phyloP scores from a whole-genome alignment of 1,139 yeast genomes.

The Protomyces macrosporus region DNA sequence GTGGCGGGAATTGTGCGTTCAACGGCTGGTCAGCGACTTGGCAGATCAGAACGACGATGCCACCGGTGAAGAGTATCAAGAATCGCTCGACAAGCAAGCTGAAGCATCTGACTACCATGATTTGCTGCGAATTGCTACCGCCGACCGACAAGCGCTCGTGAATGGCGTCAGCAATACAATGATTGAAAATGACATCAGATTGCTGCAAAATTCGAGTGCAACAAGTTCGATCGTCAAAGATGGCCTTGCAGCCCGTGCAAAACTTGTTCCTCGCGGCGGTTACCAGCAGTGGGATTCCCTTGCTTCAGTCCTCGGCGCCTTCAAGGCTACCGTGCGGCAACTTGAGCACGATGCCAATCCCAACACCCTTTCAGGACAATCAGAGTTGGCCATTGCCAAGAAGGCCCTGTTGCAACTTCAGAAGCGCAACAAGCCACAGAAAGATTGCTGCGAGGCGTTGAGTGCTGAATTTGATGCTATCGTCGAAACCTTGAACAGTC shows the following conservation, averaged over 20 bases:
- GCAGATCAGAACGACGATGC: conserved; percentile 46
- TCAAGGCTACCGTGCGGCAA: conserved; percentile 1
- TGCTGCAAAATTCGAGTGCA: background rate
- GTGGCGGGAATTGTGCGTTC: conserved; percentile 49
- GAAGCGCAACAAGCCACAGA: background rate
- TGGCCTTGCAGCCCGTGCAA: background rate
- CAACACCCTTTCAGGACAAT: background rate
- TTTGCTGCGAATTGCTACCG: conserved; percentile 51
- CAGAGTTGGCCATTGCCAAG: conserved; percentile 6
- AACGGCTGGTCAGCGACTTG: conserved; percentile 47
- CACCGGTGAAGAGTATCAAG: conserved; percentile 73
- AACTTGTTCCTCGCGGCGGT: background rate
- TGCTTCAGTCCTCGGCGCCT: background rate
- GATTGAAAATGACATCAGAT: conserved; percentile 28
- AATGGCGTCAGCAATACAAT: conserved; percentile 37
- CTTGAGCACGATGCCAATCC: background rate
- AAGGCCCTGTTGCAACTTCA: conserved; percentile 23
- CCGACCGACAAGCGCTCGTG: conserved; percentile 52
- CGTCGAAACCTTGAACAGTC: conserved; percentile 56
- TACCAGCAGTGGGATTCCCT: background rate
- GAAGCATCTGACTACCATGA: conserved; percentile 60
- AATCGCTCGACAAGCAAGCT: conserved; percentile 69
- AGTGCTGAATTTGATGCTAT: conserved; percentile 36
- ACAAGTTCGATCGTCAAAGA: background rate
- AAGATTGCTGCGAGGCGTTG: conserved; percentile 32